phyloP scores from a whole-genome alignment of 176 grass and related monocot genomes.

The Aegilops tauschii region DNA sequence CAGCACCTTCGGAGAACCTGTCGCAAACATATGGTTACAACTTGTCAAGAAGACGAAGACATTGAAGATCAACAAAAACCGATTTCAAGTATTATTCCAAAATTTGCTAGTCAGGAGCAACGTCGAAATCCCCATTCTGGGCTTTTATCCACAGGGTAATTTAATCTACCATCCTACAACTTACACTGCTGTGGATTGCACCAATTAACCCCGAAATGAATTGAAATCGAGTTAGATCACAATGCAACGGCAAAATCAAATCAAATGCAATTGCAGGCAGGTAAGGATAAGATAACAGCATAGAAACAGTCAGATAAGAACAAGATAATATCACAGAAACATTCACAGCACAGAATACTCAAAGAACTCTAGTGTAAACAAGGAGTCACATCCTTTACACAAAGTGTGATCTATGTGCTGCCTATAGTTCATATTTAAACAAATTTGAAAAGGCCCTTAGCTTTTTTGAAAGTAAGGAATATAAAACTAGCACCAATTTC shows the following conservation, averaged over 20 bases:
- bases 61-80: background rate
- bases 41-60: background rate
- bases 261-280: background rate
- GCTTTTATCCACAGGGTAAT: background rate
- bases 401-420: no score
- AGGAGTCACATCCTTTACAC: background rate
- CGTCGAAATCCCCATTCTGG: background rate
- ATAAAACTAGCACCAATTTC: background rate
- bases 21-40: background rate
- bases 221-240: background rate
- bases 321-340: background rate
- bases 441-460: background rate
- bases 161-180: background rate
- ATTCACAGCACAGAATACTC: background rate
- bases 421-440: background rate
- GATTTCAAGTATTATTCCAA: background rate
- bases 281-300: background rate
- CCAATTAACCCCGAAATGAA: background rate
- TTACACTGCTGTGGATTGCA: background rate
- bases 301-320: no score
- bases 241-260: background rate
- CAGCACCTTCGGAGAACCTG: background rate
- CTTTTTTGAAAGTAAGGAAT: background rate
- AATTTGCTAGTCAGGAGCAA: background rate
- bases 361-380: background rate